A percentile compares a stretch with the other conserved stretches of the same genome.
phyloP scores from a whole-genome alignment of 768 basidiomycete genomes.

The Lyophyllum atratum region DNA sequence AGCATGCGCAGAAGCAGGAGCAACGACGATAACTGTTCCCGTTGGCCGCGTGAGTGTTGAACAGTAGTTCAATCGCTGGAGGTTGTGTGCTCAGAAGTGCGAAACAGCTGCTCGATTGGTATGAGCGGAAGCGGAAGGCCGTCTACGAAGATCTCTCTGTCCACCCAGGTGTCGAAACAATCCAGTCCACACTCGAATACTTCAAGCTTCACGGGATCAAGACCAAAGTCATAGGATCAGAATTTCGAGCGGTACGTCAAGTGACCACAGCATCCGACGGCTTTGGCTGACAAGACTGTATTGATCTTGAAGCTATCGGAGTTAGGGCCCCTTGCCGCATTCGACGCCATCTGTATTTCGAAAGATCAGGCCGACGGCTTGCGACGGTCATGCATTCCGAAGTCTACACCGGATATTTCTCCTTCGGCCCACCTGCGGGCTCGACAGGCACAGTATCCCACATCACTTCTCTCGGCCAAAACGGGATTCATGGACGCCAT shows the following conservation, averaged over 20 bases:
- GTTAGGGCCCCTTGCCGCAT: slow-evolving; percentile 39
- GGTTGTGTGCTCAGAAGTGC: not conserved
- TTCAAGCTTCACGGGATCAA: slow-evolving; percentile 40
- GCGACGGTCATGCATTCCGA: slow-evolving; percentile 31
- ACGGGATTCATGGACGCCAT: slow-evolving; percentile 36
- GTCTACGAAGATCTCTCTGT: slow-evolving; percentile 20
- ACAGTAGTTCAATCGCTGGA: not conserved
- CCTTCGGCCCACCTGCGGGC: slow-evolving; percentile 34
- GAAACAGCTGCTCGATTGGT: slow-evolving; percentile 41
- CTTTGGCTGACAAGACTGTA: not conserved
- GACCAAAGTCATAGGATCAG: slow-evolving; percentile 41
- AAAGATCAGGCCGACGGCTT: slow-evolving; percentile 39
- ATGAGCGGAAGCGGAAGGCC: slow-evolving; percentile 35
- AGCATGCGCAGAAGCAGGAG: slow-evolving; percentile 55
- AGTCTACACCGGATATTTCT: slow-evolving; percentile 19
- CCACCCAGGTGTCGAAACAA: slow-evolving; percentile 48
- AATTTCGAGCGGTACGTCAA: slow-evolving; percentile 41
- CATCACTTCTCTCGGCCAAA: slow-evolving; percentile 29
- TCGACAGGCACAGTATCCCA: slow-evolving; percentile 41
- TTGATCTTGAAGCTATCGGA: slow-evolving; percentile 36
- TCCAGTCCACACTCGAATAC: slow-evolving; percentile 47
- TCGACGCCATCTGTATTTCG: slow-evolving; percentile 45
- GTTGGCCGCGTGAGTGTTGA: slow-evolving; percentile 46
- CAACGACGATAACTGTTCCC: slow-evolving; percentile 49
- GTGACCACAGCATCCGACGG: not conserved